These are phyloP conservation scores for Colletotrichum noveboracense DNA, from an alignment of 2,329 filamentous ascomycete genomes.

Conservation along the genomic window DNA sequence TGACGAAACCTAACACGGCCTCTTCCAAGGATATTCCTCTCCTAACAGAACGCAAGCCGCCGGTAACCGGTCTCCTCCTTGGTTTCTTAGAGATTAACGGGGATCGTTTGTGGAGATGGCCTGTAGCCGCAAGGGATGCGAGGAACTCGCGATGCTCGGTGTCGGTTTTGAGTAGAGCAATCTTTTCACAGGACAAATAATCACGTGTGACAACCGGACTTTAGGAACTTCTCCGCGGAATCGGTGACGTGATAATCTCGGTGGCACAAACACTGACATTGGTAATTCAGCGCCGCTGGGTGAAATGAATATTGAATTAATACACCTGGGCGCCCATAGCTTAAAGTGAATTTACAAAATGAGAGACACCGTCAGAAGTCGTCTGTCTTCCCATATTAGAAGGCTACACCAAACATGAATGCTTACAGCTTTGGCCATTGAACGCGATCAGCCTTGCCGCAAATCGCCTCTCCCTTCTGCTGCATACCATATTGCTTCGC, in stretches of 20 bases:
- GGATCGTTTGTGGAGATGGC: background rate
- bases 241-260: background rate
- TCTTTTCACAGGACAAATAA: background rate
- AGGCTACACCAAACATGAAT: background rate
- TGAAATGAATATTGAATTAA: background rate
- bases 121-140: background rate
- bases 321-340: background rate
- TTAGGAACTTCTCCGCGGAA: background rate
- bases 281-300: rapidly evolving
- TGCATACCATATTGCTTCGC: background rate
- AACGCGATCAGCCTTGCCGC: background rate
- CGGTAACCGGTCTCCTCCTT: background rate
- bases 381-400: rapidly evolving
- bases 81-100: background rate
- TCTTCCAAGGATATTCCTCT: background rate
- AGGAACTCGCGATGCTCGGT: background rate
- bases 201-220: background rate
- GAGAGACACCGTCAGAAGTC: background rate
- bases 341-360: background rate
- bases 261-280: rapidly evolving
- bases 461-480: background rate
- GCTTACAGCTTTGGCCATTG: background rate
- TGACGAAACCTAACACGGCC: background rate
- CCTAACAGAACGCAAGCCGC: background rate
- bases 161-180: background rate